phyloP scores from a whole-genome alignment of 2,329 filamentous ascomycete genomes.

The Paecilomyces niveus region DNA sequence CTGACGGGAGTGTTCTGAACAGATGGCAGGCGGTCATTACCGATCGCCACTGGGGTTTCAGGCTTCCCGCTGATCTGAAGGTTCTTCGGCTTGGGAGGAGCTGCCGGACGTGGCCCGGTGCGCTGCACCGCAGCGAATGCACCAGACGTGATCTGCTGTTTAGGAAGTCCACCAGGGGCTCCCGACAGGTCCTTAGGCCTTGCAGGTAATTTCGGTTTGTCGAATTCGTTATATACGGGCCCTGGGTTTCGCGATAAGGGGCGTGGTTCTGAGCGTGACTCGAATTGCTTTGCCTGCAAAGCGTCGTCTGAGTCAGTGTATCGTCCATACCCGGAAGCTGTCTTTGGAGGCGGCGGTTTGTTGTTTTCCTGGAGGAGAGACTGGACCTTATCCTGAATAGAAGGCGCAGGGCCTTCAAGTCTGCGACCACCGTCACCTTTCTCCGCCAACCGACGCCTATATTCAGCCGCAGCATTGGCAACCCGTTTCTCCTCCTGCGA shows the following conservation, averaged over 20 bases:
- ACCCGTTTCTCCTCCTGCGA: conserved; percentile 87
- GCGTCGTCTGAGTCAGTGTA: conserved; percentile 56
- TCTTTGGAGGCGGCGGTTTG: conserved; percentile 52
- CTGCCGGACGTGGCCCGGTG: conserved; percentile 40
- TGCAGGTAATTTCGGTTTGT: conserved; percentile 8
- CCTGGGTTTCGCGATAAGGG: conserved; percentile 16
- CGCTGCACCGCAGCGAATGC: conserved; percentile 19
- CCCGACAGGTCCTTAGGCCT: conserved; percentile 11
- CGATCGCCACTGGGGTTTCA: conserved; percentile 14
- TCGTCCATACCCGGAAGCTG: conserved; percentile 82
- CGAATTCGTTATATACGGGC: conserved; percentile 11
- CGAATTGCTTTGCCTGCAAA: conserved; percentile 34
- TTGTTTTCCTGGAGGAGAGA: conserved; percentile 71
- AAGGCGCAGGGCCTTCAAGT: conserved; percentile 59
- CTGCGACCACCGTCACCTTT: conserved; percentile 46
- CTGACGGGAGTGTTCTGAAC: conserved; percentile 18
- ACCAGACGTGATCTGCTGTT: conserved; percentile 12
- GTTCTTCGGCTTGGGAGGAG: conserved; percentile 56
- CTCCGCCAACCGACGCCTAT: conserved; percentile 65
- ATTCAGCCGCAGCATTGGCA: conserved; percentile 80
- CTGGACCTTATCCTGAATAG: conserved; percentile 87
- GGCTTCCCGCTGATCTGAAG: conserved; percentile 41
- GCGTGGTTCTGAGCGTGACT: conserved; percentile 12
- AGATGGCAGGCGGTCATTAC: conserved; percentile 14
- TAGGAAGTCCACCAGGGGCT: conserved; percentile 11